These are phyloP conservation scores for Lodderomyces theae DNA, from an alignment of 1,139 yeast genomes.

Conservation along the genomic window DNA sequence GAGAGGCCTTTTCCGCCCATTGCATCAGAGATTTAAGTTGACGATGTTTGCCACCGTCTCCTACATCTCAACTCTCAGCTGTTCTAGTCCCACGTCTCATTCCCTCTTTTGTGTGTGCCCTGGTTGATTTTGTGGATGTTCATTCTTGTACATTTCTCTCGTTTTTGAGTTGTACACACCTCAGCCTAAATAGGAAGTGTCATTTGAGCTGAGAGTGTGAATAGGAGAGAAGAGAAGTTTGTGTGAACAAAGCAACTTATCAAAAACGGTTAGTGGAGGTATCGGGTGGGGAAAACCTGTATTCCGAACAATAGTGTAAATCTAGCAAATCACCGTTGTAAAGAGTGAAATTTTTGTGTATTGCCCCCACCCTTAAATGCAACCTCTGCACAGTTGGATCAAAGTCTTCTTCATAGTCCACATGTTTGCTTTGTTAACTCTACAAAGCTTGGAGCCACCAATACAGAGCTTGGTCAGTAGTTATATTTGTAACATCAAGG, in stretches of 20 bases:
- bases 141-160: no score
- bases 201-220: not conserved
- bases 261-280: not conserved
- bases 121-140: slow-evolving; percentile 1
- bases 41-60: no score
- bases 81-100: no score
- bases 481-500: no score
- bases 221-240: not conserved
- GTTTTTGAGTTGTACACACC: not conserved
- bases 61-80: no score
- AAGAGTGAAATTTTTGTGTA: no score
- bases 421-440: no score
- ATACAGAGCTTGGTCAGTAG: no score
- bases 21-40: no score
- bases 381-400: not conserved
- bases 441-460: no score
- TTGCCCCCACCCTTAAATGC: not conserved
- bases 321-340: not conserved
- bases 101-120: no score
- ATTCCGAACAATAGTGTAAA: not conserved
- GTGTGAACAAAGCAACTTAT: not conserved
- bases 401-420: not conserved
- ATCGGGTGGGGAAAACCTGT: not conserved
- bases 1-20: no score
- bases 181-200: not conserved